These are phyloP conservation scores for Scedosporium apiospermum DNA, from an alignment of 2,329 filamentous ascomycete genomes.

Conservation along the genomic window DNA sequence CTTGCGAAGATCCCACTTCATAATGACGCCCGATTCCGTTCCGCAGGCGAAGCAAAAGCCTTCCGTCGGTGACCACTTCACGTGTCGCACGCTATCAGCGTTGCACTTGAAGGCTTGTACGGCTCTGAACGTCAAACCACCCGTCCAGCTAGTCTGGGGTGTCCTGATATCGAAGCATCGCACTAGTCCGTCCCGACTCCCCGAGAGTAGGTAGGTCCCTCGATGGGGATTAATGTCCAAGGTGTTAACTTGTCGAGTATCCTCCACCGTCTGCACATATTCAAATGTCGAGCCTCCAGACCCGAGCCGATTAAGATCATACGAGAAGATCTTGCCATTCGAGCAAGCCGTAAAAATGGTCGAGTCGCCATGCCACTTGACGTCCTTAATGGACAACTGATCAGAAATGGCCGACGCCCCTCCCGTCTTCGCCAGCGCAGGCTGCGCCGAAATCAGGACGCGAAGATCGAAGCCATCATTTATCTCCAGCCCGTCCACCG, in stretches of 20 bases:
- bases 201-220: constrained; percentile 48
- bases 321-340: constrained; percentile 55
- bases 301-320: constrained; percentile 45
- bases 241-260: constrained; percentile 54
- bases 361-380: constrained; percentile 46
- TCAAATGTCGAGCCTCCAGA: constrained; percentile 37
- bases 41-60: constrained; percentile 55
- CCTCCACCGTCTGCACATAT: constrained; percentile 49
- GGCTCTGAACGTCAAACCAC: constrained; percentile 38
- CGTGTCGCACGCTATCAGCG: constrained; percentile 48
- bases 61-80: constrained; percentile 56
- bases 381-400: constrained; percentile 54
- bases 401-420: constrained; percentile 29
- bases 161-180: constrained; percentile 50
- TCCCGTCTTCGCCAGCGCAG: constrained; percentile 30
- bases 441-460: constrained; percentile 42
- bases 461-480: constrained; percentile 50
- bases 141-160: constrained; percentile 34
- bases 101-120: constrained; percentile 39
- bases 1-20: constrained; percentile 57
- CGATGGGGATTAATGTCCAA: constrained; percentile 54
- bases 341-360: constrained; percentile 54
- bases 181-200: constrained; percentile 54
- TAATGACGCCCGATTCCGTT: constrained; percentile 50
- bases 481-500: constrained; percentile 43